Percentiles rank a stretch among this genome's conserved stretches.
Conservation (phyloP, 2,329 filamentous ascomycete genomes). For the Phaeosphaeria sp. region DNA sequence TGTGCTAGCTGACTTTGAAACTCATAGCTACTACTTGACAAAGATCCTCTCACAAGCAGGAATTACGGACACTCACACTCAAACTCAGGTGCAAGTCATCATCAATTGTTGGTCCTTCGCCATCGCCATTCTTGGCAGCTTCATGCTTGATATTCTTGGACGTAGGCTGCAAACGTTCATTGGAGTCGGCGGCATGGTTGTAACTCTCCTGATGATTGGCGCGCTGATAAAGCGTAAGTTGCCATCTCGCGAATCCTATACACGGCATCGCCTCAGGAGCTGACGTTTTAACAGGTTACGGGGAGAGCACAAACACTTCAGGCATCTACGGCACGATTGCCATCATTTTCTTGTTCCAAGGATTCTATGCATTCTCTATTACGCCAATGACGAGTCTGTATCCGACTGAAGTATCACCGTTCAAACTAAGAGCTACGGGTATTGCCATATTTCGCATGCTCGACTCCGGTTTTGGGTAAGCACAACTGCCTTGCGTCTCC, state of each 20-base stretch:
- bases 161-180: conserved; percentile 19
- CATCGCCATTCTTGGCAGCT: conserved; percentile 35
- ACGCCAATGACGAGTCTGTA: conserved; percentile 10
- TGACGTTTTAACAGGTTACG: conserved; percentile 22
- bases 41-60: conserved; percentile 55
- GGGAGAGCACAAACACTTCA: conserved; percentile 44
- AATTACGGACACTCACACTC: conserved; percentile 51
- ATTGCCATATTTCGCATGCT: conserved; percentile 5
- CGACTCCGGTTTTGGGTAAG: conserved; percentile 2
- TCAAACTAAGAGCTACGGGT: conserved; percentile 1
- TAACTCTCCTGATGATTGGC: conserved; percentile 14
- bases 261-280: neutral
- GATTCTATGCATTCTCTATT: conserved; percentile 7
- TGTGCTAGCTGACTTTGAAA: neutral
- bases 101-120: conserved; percentile 15
- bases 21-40: conserved; percentile 47
- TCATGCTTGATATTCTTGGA: conserved; percentile 41
- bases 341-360: conserved; percentile 8
- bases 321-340: conserved; percentile 42
- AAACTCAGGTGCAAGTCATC: conserved; percentile 48
- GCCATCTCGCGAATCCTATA: neutral
- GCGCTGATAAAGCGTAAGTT: conserved; percentile 10
- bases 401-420: conserved; percentile 4
- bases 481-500: neutral
- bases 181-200: neutral